Base-by-base conservation (phyloP, 73 alveolate genomes). In the Paramecium biaurelia region DNA sequence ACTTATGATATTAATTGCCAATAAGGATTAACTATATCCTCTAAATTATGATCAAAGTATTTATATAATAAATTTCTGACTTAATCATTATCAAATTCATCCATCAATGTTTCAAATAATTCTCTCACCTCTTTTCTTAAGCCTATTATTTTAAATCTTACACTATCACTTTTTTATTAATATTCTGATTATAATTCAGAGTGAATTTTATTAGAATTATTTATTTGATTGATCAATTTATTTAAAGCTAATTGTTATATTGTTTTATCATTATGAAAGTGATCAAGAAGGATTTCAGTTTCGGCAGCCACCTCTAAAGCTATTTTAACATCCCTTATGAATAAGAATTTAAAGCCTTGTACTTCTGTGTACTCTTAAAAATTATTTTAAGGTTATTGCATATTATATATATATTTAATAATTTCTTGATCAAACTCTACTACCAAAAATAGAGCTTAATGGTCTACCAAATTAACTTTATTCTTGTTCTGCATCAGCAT, bases 341-440 rank as follows among this genome's bases (percentile, higher is more conserved):
- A 63, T 63, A 63, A 14, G 21, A 26, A 63, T 63, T 63, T 63
- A 20, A 26, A 63, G 12, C 34, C 15, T 63, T 63, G 28, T 2
- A 63, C 41, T 4, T 63, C 47, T 63, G 43, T 0, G 84, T 63
- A 63, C 45, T 58, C 76, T 11, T 9, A 24, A 63, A 63, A 63
- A 12, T 26, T 26, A 3, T 7, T 63, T 26, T 63, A 32, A 30
- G 84, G 20, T 63, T 28, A 63, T 23, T 63, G 84, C 43, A 63
- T 63, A 63, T 18, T 18, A 18, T 18, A 38, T 12, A 53, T 53
- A 53, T 53, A 63, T 30, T 63, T 74, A 74, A 74, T 74, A 37
- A 34, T 74, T 35, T 74, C 26, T 35, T 30, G 7, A 43, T 79
- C 90, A 79, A 79, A 79, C 28, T 79, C 90, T 79, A 23, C 90